Percentiles rank a stretch among this genome's conserved stretches.
Conservation (phyloP, 1,284 basidiomycete species). For the Cyathus pygmaeus region DNA sequence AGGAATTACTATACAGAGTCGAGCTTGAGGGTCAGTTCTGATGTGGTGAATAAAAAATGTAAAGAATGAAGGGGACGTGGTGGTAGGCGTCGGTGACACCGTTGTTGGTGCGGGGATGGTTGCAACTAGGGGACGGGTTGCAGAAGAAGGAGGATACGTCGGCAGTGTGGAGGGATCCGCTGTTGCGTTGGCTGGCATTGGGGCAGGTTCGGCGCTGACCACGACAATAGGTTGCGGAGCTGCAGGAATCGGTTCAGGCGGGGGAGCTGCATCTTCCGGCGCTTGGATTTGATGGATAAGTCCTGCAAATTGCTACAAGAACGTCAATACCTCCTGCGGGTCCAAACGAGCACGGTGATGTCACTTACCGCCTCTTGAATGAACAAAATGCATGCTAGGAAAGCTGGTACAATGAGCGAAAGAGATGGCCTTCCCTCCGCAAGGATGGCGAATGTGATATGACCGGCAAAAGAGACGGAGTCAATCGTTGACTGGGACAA, state of each 20-base stretch:
- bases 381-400: slow-evolving; percentile 77
- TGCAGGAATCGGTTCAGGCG: not conserved
- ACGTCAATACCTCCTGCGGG: not conserved
- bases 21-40: slow-evolving; percentile 75
- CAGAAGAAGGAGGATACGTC: slow-evolving; percentile 11
- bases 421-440: slow-evolving; percentile 83
- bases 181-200: not conserved
- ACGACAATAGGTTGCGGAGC: no score
- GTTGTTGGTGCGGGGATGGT: slow-evolving; percentile 13
- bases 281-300: slow-evolving; percentile 85
- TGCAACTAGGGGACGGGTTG: slow-evolving; percentile 34
- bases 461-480: slow-evolving; percentile 83
- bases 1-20: slow-evolving; percentile 63
- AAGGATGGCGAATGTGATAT: slow-evolving; percentile 86
- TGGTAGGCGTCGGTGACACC: slow-evolving; percentile 5
- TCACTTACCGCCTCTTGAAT: slow-evolving; percentile 75
- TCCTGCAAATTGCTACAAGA: slow-evolving; percentile 80
- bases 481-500: slow-evolving; percentile 82
- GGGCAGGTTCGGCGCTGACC: no score
- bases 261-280: slow-evolving; percentile 67
- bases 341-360: no score
- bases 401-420: slow-evolving; percentile 83
- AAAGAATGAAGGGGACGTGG: slow-evolving; percentile 49
- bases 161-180: slow-evolving; percentile 22
- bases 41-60: slow-evolving; percentile 65